Conservation (phyloP, 176 grass and related monocot species). For the Eremochloa ophiuroides region DNA sequence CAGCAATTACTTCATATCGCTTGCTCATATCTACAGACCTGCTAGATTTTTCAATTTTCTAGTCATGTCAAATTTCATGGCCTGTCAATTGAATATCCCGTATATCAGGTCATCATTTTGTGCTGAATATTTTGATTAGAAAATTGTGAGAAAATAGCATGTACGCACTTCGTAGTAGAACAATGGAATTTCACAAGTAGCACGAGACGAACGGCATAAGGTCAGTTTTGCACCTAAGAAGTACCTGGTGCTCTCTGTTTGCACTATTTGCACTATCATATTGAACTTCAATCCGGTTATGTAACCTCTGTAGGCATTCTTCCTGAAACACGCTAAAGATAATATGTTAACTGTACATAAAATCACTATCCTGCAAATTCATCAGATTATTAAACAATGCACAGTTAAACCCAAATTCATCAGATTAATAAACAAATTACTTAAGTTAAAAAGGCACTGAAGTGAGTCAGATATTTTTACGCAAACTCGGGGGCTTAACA, state of each 20-base stretch:
- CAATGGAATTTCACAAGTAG: constrained; percentile 1
- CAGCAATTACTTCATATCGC: background rate
- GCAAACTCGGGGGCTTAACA: background rate
- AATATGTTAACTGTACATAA: background rate
- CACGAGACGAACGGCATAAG: background rate
- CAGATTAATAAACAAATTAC: too few species aligned
- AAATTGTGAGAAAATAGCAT: background rate
- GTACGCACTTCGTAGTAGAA: background rate
- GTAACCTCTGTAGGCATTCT: constrained; percentile 84
- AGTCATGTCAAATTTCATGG: background rate
- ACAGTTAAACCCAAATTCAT: too few species aligned
- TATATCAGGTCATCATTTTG: background rate
- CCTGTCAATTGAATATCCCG: background rate
- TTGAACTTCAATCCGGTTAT: constrained; percentile 73
- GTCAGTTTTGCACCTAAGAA: constrained; percentile 8
- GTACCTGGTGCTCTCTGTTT: constrained; percentile 89
- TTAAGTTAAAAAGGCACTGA: background rate
- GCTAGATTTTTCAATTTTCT: background rate
- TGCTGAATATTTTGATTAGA: background rate
- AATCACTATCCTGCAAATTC: background rate
- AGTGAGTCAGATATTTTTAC: background rate
- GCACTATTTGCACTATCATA: constrained; percentile 77
- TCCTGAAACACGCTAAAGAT: constrained; percentile 48
- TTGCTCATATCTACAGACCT: background rate
- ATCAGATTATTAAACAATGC: background rate